Evolutionary conservation across 345 rosid genomes (phyloP).

Genomic region (Lepidium sativum): DNA sequence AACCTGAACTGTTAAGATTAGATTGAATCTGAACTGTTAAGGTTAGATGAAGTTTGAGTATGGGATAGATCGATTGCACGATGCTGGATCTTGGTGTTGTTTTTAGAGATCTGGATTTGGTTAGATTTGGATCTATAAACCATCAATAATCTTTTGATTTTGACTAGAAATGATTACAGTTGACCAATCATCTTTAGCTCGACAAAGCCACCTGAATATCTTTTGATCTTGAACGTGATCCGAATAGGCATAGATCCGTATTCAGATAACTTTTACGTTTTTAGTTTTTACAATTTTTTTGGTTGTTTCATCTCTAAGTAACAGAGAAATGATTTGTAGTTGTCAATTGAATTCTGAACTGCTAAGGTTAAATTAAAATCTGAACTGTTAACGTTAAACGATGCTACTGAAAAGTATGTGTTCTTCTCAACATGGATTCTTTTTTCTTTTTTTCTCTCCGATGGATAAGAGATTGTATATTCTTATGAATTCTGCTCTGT

Average conservation of each 20-base stretch:
- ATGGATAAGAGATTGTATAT: background rate
- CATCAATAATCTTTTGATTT: background rate
- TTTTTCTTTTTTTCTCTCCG: background rate
- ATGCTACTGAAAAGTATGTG: background rate
- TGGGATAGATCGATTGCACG: background rate
- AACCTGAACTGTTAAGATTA: background rate
- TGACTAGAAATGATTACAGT: background rate
- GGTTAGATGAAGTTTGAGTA: background rate
- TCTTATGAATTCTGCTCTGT: background rate
- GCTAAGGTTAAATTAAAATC: background rate
- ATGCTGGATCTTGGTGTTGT: constrained; percentile 15
- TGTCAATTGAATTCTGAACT: constrained; percentile 2
- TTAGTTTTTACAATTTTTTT: background rate
- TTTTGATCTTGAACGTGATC: background rate
- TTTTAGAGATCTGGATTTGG: constrained; percentile 8
- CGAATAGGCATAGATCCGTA: constrained; percentile 21
- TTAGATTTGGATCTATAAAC: constrained; percentile 5
- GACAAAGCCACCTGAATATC: background rate
- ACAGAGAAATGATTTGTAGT: constrained; percentile 9
- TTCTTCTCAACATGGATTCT: background rate
- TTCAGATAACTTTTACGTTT: background rate
- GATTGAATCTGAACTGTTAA: background rate
- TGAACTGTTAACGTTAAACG: background rate
- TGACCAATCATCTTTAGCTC: constrained; percentile 17
- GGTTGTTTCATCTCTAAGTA: background rate